Evolutionary conservation across 2,329 filamentous ascomycete species (phyloP).

Genomic region (Neofusicoccum laricinum): DNA sequence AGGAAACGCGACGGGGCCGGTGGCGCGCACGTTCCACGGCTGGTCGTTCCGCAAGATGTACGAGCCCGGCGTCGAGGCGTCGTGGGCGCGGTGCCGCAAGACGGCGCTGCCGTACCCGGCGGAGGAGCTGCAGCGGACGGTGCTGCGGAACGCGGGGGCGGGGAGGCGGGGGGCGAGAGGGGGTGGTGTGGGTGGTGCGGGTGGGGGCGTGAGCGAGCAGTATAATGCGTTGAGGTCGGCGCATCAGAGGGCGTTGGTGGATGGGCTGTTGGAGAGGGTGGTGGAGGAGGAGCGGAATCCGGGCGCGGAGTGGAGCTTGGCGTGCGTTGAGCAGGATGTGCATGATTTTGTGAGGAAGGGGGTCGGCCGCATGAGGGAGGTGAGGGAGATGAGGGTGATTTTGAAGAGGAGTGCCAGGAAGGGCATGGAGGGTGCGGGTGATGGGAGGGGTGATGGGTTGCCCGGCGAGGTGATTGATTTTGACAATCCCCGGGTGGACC

Average conservation of each 20-base stretch:
- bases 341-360: background rate
- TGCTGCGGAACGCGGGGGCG: background rate
- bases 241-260: background rate
- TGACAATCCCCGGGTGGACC: background rate
- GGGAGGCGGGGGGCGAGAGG: background rate
- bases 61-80: background rate
- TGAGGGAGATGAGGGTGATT: conserved; percentile 7
- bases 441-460: background rate
- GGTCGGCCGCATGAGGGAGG: background rate
- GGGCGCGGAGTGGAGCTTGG: background rate
- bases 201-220: background rate
- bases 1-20: background rate
- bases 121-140: background rate
- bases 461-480: background rate
- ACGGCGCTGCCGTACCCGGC: background rate
- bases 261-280: background rate
- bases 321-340: conserved; percentile 2
- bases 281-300: background rate
- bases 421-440: background rate
- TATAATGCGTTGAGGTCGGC: background rate
- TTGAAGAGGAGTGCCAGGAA: background rate
- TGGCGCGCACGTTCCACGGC: conserved; percentile 1
- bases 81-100: conserved; percentile 4
- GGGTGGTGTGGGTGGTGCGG: too few relatives aligned
- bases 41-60: conserved; percentile 7